Base-by-base conservation (phyloP, 1,284 basidiomycete genomes). In the Anthracocystis walkeri region DNA sequence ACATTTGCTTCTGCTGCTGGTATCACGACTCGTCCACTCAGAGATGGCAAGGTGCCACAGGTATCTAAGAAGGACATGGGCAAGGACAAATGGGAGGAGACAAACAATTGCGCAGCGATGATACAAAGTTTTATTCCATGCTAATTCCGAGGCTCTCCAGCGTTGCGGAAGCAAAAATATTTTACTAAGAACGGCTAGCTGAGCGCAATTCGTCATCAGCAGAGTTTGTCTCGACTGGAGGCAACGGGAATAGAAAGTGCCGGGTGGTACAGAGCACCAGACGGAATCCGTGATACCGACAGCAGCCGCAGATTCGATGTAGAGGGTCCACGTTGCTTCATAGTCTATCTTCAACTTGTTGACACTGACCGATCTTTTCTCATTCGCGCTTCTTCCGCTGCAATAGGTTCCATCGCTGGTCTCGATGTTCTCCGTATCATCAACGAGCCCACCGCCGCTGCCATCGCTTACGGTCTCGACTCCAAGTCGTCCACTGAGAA, bases 351-450 rank as follows among this genome's bases (percentile, higher is more conserved):
- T 6, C 21, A 2, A 18, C 21, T 25, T 33, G 6, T n/a, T 20
- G 29, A 41, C 35, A 59, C 60, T 58, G 49, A 56, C 53, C 3
- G 21, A 29, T 44, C 44, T 35, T 23, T 53, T 38, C 16, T 41
- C 44, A 7, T 31, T 21, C 14, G 41, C 27, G 7, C 12, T 56
- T 38, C 25, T 31, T 16, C 29, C 23, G 11, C 53, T 38, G 11
- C 2, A 54, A 55, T 60, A 84, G 89, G 89, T 85, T 85, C 87
- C 83, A 90, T 90, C 81, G 88, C 89, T 77, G 89, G 89, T 81
- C 89, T 90, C 73, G 89, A 90, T 80, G 89, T 90, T 77, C 88
- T 90, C 86, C 89, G 89, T 86, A 90, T 90, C 88, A 90, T 90
- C 88, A 90, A 90, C 88, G 89, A 90, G 85, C 87, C 87, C 68